Percentiles rank a stretch among this genome's conserved stretches.
Conservation (phyloP, 2,329 filamentous ascomycete genomes). For the Didymella pomorum region DNA sequence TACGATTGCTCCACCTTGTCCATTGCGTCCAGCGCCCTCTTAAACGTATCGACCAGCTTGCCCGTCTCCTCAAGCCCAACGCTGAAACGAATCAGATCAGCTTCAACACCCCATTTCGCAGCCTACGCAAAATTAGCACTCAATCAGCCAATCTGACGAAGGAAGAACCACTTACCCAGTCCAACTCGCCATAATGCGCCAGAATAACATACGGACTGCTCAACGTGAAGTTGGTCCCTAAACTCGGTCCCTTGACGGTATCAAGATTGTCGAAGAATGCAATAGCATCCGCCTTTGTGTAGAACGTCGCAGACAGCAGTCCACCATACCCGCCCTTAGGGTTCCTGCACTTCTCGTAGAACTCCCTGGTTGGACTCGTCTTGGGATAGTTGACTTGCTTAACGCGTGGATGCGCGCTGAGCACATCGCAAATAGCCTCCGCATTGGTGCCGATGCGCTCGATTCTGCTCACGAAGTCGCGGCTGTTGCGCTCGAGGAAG, state of each 20-base stretch:
- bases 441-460: constrained; percentile 86
- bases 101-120: constrained; percentile 79
- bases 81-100: constrained; percentile 82
- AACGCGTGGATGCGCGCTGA: constrained; percentile 69
- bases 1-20: constrained; percentile 13
- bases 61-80: constrained; percentile 84
- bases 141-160: background rate
- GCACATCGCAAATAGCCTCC: constrained; percentile 78
- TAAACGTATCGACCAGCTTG: constrained; percentile 70
- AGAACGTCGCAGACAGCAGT: constrained; percentile 83
- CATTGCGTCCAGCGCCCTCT: constrained; percentile 71
- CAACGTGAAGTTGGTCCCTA: constrained; percentile 96
- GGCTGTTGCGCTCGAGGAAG: constrained; percentile 95
- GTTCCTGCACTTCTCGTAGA: constrained; percentile 82
- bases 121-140: constrained; percentile 58
- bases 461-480: constrained; percentile 85
- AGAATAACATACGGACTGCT: constrained; percentile 90
- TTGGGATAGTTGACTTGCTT: constrained; percentile 90
- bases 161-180: constrained; percentile 69
- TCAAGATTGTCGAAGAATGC: constrained; percentile 86
- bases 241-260: constrained; percentile 89
- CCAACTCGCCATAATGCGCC: constrained; percentile 88
- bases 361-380: constrained; percentile 69
- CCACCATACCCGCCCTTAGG: constrained; percentile 86
- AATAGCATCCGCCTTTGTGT: constrained; percentile 72